Evolutionary conservation across 2,329 filamentous ascomycete genomes (phyloP), one percentile per base, ranked within the genome.

Genomic region (Hypoxylon rubiginosum): DNA sequence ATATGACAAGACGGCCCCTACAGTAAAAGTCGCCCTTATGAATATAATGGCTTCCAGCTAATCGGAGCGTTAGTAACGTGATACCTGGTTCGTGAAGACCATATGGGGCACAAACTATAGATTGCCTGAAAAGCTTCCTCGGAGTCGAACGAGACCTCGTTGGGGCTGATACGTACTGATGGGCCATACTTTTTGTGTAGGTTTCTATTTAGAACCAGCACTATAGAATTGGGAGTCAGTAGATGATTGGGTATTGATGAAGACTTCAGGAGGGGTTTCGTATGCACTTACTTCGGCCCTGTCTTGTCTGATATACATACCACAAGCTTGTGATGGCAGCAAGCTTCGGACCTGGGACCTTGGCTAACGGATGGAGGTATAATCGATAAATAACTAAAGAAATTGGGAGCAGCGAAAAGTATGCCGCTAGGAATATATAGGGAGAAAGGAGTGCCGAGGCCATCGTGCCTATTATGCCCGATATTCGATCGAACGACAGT

Each of bases 11-110:
- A 11, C 41, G 15, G 6, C 6, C 81, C 69, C n/a, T 72, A 86
- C 85, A 69, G 53, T 87, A 87, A 46, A 87, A 87, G 13, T 84
- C 81, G 0, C 83, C 84, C 68, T 87, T 87, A 34, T 84, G 81
- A 64, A 80, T 85, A 1, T 83, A 83, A 41, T 78, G 84, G 0
- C 81, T 80, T 6, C 78, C 76, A n/a, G 79, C 84, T 86, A 19
- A 17, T 39, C 6, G 4, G 24, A 5, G 13, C 7, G 57, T 60
- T 3, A 62, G 45, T 26, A 26, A 46, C 19, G 0, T 24, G 19
- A 43, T 36, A 3, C 9, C 54, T 21, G 17, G 17, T 26, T 6
- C 4, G 30, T 11, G 10, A 11, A 24, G 28, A 36, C 1, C 36
- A 15, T 1, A 5, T 21, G 13, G 39, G 24, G 8, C 9, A 71